Conservation (phyloP, 2,329 filamentous ascomycete species). For the Apiospora aurea region DNA sequence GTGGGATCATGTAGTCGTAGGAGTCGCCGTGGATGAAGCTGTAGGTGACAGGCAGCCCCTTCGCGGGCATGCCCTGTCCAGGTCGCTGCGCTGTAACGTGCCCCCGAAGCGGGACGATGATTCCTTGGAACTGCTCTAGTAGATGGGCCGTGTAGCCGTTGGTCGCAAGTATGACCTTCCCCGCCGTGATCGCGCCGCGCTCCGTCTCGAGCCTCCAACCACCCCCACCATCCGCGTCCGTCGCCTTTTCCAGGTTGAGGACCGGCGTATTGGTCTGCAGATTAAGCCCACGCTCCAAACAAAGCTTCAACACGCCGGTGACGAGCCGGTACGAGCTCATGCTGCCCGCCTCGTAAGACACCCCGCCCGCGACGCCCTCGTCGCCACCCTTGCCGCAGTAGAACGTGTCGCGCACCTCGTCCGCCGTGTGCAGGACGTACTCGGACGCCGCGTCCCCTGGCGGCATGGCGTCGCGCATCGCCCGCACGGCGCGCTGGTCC, state of each 20-base stretch:
- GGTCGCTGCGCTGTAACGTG: constrained; percentile 25
- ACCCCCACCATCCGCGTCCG: constrained; percentile 30
- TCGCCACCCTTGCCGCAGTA: constrained; percentile 37
- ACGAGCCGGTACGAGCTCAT: constrained; percentile 33
- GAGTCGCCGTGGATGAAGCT: constrained; percentile 33
- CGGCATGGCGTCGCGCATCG: constrained; percentile 36
- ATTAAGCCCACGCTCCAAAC: constrained; percentile 29
- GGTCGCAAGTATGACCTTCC: constrained; percentile 48
- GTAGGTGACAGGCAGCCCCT: constrained; percentile 30
- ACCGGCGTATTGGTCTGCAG: constrained; percentile 34
- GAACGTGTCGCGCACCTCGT: constrained; percentile 45
- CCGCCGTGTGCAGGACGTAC: constrained; percentile 35
- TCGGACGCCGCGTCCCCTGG: constrained; percentile 42
- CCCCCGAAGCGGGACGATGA: constrained; percentile 43
- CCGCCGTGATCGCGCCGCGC: constrained; percentile 60
- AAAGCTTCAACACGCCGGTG: constrained; percentile 26
- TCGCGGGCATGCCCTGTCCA: constrained; percentile 44
- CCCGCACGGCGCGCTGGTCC: neutral
- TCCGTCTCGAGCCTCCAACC: constrained; percentile 56
- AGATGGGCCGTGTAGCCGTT: constrained; percentile 44
- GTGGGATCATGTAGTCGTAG: constrained; percentile 49
- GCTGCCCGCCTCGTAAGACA: constrained; percentile 34
- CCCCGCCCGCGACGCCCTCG: constrained; percentile 40
- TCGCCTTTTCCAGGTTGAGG: constrained; percentile 27
- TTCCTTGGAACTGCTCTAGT: constrained; percentile 40